Conservation (phyloP, 495 filamentous ascomycete genomes). For the Talaromyces stipitatus region DNA sequence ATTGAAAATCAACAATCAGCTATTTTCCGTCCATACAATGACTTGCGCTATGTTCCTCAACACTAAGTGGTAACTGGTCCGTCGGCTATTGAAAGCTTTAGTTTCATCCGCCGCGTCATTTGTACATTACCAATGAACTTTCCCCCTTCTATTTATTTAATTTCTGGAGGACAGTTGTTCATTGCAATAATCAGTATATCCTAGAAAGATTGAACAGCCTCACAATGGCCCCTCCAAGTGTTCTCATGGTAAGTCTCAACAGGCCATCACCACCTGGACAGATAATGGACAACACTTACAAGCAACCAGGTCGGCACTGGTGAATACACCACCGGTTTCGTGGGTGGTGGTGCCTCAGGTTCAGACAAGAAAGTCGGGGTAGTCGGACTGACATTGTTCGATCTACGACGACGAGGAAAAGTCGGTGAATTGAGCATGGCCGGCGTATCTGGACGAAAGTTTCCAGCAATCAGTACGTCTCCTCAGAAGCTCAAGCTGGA, state of each 20-base stretch:
- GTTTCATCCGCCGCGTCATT: not conserved
- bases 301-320: constrained; percentile 69
- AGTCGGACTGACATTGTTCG: constrained; percentile 83
- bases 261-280: constrained; percentile 1
- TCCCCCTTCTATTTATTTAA: not conserved
- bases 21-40: constrained; percentile 2
- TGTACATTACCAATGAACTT: not conserved
- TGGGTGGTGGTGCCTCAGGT: constrained; percentile 65
- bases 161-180: no score
- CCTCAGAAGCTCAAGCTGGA: not conserved
- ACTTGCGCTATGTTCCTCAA: no score
- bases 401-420: constrained; percentile 80
- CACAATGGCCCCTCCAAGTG: constrained; percentile 69
- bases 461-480: constrained; percentile 75
- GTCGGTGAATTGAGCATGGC: constrained; percentile 85
- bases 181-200: no score
- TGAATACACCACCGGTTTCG: constrained; percentile 92
- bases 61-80: not conserved
- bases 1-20: not conserved
- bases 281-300: constrained; percentile 6
- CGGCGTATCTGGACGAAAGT: constrained; percentile 80
- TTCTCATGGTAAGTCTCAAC: constrained; percentile 71
- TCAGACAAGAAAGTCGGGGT: constrained; percentile 94
- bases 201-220: not conserved
- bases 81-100: constrained; percentile 6